Percentiles rank a stretch among this genome's conserved stretches.
phyloP scores from a whole-genome alignment of 768 basidiomycete species.

The Mycena kentingensis region DNA sequence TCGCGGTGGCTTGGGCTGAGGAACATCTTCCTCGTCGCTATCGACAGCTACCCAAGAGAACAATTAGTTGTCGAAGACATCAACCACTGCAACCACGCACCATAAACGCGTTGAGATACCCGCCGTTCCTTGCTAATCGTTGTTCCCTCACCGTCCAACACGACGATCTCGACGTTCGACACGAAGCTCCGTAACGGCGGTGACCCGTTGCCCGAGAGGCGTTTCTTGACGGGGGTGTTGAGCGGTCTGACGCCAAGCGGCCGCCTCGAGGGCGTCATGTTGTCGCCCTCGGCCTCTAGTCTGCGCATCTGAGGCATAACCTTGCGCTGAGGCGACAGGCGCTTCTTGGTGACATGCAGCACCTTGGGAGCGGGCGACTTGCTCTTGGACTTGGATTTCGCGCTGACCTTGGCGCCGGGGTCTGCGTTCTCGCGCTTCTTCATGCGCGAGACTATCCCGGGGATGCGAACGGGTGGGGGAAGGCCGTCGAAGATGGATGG shows the following conservation, averaged over 20 bases:
- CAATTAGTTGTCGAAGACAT: background rate
- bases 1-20: constrained; percentile 31
- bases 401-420: constrained; percentile 15
- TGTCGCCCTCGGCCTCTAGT: constrained; percentile 26
- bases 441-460: constrained; percentile 48
- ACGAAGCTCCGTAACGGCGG: constrained; percentile 41
- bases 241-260: constrained; percentile 15
- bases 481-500: constrained; percentile 47
- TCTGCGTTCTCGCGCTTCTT: constrained; percentile 46
- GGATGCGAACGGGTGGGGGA: constrained; percentile 38
- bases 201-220: constrained; percentile 27
- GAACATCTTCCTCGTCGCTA: constrained; percentile 20
- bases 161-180: constrained; percentile 62
- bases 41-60: constrained; percentile 1
- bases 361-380: constrained; percentile 40
- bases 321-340: constrained; percentile 35
- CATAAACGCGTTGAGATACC: constrained; percentile 47
- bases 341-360: constrained; percentile 43
- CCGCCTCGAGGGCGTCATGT: constrained; percentile 27
- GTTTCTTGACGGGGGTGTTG: constrained; percentile 35
- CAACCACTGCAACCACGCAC: constrained; percentile 31
- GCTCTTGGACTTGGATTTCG: constrained; percentile 35
- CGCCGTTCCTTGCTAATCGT: constrained; percentile 63
- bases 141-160: constrained; percentile 62
- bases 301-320: constrained; percentile 33